These are phyloP conservation scores for Ceratobasidium papillatum DNA, from an alignment of 1,284 basidiomycete genomes.

Conservation along the genomic window DNA sequence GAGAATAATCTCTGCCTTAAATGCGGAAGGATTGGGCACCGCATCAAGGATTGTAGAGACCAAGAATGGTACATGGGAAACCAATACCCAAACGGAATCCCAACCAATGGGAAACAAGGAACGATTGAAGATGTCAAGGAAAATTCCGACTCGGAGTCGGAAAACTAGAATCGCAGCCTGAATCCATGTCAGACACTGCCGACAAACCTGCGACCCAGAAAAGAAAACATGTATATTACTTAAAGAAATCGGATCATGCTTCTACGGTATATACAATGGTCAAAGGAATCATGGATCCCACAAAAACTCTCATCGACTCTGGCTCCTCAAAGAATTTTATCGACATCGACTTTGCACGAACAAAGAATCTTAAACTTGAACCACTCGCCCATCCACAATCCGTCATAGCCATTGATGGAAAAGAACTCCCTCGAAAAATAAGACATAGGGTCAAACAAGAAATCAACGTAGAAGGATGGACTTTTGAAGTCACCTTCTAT, in stretches of 20 bases:
- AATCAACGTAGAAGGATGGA: not conserved
- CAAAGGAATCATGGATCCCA: not conserved
- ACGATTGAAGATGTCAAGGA: too few species aligned
- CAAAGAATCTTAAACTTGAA: not conserved
- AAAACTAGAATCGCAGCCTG: not conserved
- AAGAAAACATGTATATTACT: not conserved
- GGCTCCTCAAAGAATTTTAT: not conserved
- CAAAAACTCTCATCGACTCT: not conserved
- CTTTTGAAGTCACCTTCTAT: not conserved
- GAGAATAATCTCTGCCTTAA: too few species aligned
- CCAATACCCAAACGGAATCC: too few species aligned
- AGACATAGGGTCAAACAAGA: too few species aligned
- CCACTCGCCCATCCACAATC: not conserved
- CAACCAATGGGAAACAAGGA: not conserved
- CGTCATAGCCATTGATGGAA: not conserved
- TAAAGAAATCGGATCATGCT: not conserved
- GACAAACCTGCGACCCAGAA: too few species aligned
- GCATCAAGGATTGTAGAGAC: too few species aligned
- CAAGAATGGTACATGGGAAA: too few species aligned
- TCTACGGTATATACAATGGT: not conserved
- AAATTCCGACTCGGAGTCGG: not conserved
- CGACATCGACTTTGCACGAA: not conserved
- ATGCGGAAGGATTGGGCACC: too few species aligned
- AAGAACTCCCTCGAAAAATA: not conserved
- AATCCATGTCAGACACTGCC: too few species aligned